Percentiles rank a stretch among this genome's conserved stretches.
Evolutionary conservation across 352 stramenopile genomes (phyloP).

Genomic region (Pythium guiyangense): DNA sequence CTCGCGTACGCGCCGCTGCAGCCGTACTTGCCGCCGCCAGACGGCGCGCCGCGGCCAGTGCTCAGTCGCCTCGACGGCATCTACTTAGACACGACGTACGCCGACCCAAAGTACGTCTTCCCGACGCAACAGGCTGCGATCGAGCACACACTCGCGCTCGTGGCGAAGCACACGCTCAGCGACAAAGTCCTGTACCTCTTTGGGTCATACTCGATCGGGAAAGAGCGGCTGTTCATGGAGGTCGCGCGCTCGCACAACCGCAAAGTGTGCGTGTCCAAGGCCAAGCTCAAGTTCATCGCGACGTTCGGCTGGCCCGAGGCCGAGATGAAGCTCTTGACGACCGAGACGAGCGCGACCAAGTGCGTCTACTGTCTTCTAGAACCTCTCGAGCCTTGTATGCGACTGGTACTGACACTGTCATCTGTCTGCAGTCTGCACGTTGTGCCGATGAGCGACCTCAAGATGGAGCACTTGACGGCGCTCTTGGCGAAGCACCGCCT

Average conservation of each 20-base stretch:
- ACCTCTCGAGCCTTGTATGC: neutral
- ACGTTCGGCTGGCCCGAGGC: constrained; percentile 83
- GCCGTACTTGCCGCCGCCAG: constrained; percentile 27
- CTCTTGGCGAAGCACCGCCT: constrained; percentile 65
- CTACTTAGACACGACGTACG: constrained; percentile 98
- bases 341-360: constrained; percentile 63
- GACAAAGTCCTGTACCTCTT: constrained; percentile 92
- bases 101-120: constrained; percentile 92
- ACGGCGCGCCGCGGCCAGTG: neutral
- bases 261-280: constrained; percentile 77
- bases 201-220: constrained; percentile 96
- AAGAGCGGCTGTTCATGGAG: constrained; percentile 95
- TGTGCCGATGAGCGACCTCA: constrained; percentile 90
- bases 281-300: constrained; percentile 83
- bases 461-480: constrained; percentile 85
- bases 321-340: constrained; percentile 87
- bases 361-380: constrained; percentile 19
- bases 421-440: constrained; percentile 77
- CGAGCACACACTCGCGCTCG: constrained; percentile 49
- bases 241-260: constrained; percentile 72
- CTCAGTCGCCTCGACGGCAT: constrained; percentile 64
- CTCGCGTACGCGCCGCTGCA: constrained; percentile 50
- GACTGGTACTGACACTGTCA: neutral
- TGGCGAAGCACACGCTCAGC: constrained; percentile 47
- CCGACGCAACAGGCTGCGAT: constrained; percentile 84